These are phyloP conservation scores for Apostasia shenzhenica DNA, from an alignment of 106 monocot genomes.

Conservation along the genomic window DNA sequence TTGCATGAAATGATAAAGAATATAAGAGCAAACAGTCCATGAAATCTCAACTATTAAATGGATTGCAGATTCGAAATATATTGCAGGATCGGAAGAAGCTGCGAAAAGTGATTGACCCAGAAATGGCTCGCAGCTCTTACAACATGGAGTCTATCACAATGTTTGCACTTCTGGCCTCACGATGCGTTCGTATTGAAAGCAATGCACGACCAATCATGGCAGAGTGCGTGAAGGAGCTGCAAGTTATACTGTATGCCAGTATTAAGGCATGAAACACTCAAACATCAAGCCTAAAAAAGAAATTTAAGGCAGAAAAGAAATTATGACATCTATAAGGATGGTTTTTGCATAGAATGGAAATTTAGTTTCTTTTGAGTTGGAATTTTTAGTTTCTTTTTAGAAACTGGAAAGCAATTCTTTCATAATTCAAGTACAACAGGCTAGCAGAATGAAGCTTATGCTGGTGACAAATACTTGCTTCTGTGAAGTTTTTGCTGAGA, in stretches of 20 bases:
- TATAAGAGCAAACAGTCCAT: neutral
- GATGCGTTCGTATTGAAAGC: constrained; percentile 77
- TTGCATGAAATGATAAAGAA: neutral
- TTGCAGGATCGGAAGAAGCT: constrained; percentile 52
- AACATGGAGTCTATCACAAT: constrained; percentile 45
- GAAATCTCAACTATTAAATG: neutral
- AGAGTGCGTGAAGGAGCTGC: constrained; percentile 68
- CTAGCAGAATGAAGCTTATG: no score
- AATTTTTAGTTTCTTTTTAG: no score
- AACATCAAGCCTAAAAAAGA: no score
- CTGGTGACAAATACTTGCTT: no score
- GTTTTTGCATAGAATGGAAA: no score
- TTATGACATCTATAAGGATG: no score
- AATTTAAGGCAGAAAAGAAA: no score
- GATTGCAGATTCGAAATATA: constrained; percentile 45
- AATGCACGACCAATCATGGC: constrained; percentile 56
- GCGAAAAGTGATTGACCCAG: constrained; percentile 64
- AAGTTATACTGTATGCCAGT: constrained; percentile 37
- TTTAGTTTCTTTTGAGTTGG: no score
- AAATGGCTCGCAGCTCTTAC: constrained; percentile 52
- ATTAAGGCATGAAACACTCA: constrained; percentile 17
- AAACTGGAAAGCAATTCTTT: no score
- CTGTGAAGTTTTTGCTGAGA: no score
- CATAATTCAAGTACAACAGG: no score
- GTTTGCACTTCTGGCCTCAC: constrained; percentile 54